Base-by-base conservation (phyloP, 306 rosid species). In the Begonia peltatifolia region DNA sequence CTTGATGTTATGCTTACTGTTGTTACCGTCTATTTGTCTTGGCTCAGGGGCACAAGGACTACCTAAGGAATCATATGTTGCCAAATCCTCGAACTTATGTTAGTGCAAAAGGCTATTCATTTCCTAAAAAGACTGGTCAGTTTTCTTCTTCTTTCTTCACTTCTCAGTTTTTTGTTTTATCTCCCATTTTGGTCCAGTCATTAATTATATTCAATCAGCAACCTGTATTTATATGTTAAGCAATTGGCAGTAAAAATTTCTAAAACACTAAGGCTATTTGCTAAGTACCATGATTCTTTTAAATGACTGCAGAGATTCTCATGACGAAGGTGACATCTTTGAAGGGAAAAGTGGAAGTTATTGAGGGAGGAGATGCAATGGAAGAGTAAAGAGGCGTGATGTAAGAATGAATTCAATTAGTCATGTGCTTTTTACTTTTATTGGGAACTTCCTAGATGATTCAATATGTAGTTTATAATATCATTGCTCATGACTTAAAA, bases 81-180 rank as follows among this genome's bases (percentile, higher is more conserved):
- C 99, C 99, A 9, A 90, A 77, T 65, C 95, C 95, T n/a, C 86
- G 99, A 2, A 85, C 99, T 4, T 90, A 56, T 42, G 70, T 86
- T 63, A 83, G 80, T 72, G 68, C 79, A 25, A 79, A 69, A 12
- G 95, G 82, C 46, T 83, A 78, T 68, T 17, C 61, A 18, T 80
- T 83, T 58, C 50, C 99, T 16, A 86, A 83, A 74, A 86, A 83
- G 74, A 90, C 82, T 7, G 99, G 99, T 90, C 11, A 61, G 82
- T 67, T 22, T 9, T 14, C 3, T 50, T 42, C 43, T 47, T 42
- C 43, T 47, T 63, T 6, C 48, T n/a, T 44, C 14, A 44, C 14
- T 44, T 44, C 15, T 51, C 44, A 9, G 14, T 23, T 13, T 2
- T 1, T 30, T 30, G 38, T 30, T 30, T 30, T 30, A 30, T 30